Base-by-base conservation (phyloP, 805 yeast species). In the Starmerella bacillaris region DNA sequence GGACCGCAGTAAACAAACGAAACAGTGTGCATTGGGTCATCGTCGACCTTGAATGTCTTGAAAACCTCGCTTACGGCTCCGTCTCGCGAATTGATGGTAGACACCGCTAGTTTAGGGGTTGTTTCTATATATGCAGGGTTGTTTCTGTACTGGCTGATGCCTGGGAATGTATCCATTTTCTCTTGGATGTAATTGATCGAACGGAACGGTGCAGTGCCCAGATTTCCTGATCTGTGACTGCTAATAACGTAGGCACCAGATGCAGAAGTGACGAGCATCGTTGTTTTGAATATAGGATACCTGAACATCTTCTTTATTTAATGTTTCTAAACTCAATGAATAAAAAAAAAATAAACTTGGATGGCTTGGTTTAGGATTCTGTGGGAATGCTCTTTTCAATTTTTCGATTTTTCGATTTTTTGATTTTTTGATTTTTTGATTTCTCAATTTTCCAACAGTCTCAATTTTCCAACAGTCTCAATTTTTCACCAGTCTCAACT, bases 1-100 rank as follows among this genome's bases (percentile, higher is more conserved):
- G 74, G 70, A 0, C 95, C 94, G 35, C 77, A 63, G 51, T 80
- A 92, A 18, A 79, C 61, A 4, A 82, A 64, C 0, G 80, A 67
- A 1, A 78, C 63, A 0, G 75, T 65, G 44, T 78, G 77, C 35
- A 65, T 63, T 1, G 68, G 65, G 11, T 59, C 53, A 2, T 64
- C 58, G 39, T 75, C 69, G 43, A 68, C 68, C 47, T 76, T 78
- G 11, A 78, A 63, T 18, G 72, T 59, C 1, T 94, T 92, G 31
- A 74, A 67, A 27, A 80, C 66, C 1, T 79, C 68, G 38, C 86
- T 66, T 0, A 83, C 89, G 5, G 94, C 94, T 41, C 58, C 58
- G 39, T 27, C 36, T 21, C 18, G 21, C 16, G 17, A 20, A 28
- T 18, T 27, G 24, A 15, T n/a, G 30, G 27, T 55, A 49, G 45